Percentiles rank a stretch among this genome's conserved stretches.
These are phyloP conservation scores for Agrostemma githago DNA, from an alignment of 148 eudicot species.

Conservation along the genomic window DNA sequence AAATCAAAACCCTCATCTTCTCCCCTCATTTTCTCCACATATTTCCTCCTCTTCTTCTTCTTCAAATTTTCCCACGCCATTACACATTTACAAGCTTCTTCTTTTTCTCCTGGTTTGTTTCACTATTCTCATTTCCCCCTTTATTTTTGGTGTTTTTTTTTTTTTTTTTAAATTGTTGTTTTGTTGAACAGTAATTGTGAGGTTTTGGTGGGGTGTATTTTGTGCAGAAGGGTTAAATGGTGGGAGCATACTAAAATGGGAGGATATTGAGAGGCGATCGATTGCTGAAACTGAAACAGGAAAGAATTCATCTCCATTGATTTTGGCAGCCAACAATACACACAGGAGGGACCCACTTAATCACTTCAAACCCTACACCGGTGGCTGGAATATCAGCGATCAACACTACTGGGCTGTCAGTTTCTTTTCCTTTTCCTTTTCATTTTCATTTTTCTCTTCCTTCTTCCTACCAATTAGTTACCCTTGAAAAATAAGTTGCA, in stretches of 20 bases:
- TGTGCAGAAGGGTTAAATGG: conserved; percentile 16
- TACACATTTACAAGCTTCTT: conserved; percentile 15
- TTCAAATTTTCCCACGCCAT: conserved; percentile 11
- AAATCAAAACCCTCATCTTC: not conserved
- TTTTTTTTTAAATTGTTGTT: not conserved
- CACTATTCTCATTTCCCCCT: not conserved
- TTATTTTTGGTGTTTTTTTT: not conserved
- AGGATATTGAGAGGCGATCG: conserved; percentile 12
- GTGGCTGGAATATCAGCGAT: conserved; percentile 66
- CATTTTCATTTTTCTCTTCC: not conserved
- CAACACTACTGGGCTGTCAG: conserved; percentile 52
- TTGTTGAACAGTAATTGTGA: not conserved
- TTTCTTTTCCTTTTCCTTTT: not conserved
- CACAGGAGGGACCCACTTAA: conserved; percentile 48
- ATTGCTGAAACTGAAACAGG: conserved; percentile 23
- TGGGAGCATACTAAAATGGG: not conserved
- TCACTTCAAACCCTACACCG: conserved; percentile 36
- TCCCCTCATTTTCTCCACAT: not conserved
- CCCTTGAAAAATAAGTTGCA: not conserved
- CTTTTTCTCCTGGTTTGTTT: conserved; percentile 22
- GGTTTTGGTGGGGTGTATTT: not conserved
- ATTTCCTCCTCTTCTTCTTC: conserved; percentile 3
- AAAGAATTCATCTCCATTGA: conserved; percentile 20
- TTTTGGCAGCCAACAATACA: conserved; percentile 50
- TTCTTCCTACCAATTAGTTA: not conserved